Base-by-base conservation (phyloP, 208 protist genomes). In the Angomonas ambiguus region DNA sequence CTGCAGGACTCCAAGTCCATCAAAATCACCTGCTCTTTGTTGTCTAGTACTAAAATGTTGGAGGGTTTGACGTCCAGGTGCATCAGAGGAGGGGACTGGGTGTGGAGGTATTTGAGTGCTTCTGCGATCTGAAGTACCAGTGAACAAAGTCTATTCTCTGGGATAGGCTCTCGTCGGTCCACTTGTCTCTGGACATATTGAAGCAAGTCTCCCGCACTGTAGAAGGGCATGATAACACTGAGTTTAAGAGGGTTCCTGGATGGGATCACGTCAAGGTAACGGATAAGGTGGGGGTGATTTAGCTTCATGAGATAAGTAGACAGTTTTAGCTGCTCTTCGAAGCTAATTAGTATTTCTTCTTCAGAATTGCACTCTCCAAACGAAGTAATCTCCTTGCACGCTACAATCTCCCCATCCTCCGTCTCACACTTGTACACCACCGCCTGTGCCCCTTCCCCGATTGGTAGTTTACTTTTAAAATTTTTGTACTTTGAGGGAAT, bases 51-150 rank as follows among this genome's bases (percentile, higher is more conserved):
- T 16, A 97, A 61, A 30, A 97, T 81, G 69, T 97, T 97, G 45
- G 94, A 88, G 0, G 87, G 92, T 65, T 97, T 97, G 32, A 97
- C 82, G 66, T 97, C 92, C 13, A 83, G 74, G 48, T 97, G 92
- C 58, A 90, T 80, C 20, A 97, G 65, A 28, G 91, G 87, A 25
- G 91, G 91, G 20, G 68, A 68, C 49, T 85, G 84, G 24, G 67
- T 74, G 69, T 95, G 88, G 63, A 97, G 72, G 68, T 95, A 95
- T 28, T 82, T 61, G 18, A 97, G 71, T 1, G 87, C 88, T 6
- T 62, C 63, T 41, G 81, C 77, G 56, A 96, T 86, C 56, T 96
- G 91, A 32, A 92, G 76, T 41, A 87, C 79, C 6, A 96, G 72
- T 30, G 82, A 92, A 60, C 82, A 90, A 51, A 93, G 68, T 67